Percentiles rank a stretch among this genome's conserved stretches.
Evolutionary conservation across 2,329 filamentous ascomycete species (phyloP).

Genomic region (Fusarium phyllophilum): DNA sequence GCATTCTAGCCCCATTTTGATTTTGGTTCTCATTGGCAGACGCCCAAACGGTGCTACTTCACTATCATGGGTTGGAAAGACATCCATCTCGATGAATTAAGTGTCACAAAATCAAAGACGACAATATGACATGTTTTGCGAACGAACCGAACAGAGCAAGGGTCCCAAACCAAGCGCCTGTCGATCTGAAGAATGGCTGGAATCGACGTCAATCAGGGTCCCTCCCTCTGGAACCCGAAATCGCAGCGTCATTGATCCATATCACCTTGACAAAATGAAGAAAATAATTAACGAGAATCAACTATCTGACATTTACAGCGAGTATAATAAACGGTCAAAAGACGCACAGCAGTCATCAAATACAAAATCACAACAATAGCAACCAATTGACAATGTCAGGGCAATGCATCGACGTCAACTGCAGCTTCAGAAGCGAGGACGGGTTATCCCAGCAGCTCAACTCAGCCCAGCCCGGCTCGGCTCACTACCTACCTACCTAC

Average conservation of each 20-base stretch:
- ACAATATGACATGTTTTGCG: neutral
- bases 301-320: no score
- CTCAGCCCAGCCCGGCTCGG: neutral
- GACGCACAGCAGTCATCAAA: neutral
- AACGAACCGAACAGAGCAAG: neutral
- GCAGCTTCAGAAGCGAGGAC: neutral
- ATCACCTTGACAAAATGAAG: neutral
- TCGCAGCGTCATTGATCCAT: constrained; percentile 25
- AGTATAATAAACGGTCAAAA: neutral
- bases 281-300: neutral
- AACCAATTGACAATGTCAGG: neutral
- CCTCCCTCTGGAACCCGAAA: constrained; percentile 2
- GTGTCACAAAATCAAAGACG: neutral
- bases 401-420: neutral
- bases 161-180: neutral
- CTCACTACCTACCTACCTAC: neutral
- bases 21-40: neutral
- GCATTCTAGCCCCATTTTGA: neutral
- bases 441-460: neutral
- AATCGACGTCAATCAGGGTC: constrained; percentile 31
- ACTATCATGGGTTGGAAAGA: neutral
- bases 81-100: constrained; percentile 10
- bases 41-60: no score
- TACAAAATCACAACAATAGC: neutral
- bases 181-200: constrained; percentile 12